phyloP scores from a whole-genome alignment of 805 yeast genomes.

The Ogataea methylovora region DNA sequence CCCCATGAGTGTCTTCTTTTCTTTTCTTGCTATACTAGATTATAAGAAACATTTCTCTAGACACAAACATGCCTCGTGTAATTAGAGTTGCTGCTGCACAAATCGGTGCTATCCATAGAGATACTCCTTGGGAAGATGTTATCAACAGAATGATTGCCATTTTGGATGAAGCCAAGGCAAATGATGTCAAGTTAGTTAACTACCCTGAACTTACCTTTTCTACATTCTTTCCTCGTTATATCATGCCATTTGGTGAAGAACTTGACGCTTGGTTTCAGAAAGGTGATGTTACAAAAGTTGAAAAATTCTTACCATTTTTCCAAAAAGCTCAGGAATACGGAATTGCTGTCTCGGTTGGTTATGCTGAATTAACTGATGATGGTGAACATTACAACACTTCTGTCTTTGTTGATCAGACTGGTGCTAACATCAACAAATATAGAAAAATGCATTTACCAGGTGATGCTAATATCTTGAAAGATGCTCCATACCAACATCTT shows the following conservation, averaged over 20 bases:
- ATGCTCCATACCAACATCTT: slow-evolving; percentile 27
- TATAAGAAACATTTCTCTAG: no score
- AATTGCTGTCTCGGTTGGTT: slow-evolving; percentile 28
- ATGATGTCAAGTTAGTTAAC: slow-evolving; percentile 26
- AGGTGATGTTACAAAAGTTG: slow-evolving; percentile 25
- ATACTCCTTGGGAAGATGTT: slow-evolving; percentile 23
- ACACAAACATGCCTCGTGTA: slow-evolving; percentile 3
- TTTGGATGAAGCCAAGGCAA: slow-evolving; percentile 20
- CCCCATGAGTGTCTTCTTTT: no score
- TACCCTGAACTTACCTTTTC: slow-evolving; percentile 30
- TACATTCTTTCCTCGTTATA: slow-evolving; percentile 29
- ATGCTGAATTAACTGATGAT: slow-evolving; percentile 30
- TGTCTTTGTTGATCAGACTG: slow-evolving; percentile 24
- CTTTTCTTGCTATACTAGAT: no score
- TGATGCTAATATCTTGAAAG: slow-evolving; percentile 24
- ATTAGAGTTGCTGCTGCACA: slow-evolving; percentile 24
- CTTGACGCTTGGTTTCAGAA: slow-evolving; percentile 27
- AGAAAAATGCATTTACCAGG: slow-evolving; percentile 33
- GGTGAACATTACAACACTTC: slow-evolving; percentile 29
- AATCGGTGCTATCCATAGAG: slow-evolving; percentile 24
- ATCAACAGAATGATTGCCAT: slow-evolving; percentile 22
- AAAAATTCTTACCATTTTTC: slow-evolving; percentile 25
- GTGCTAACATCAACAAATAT: slow-evolving; percentile 23
- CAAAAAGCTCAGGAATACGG: slow-evolving; percentile 21
- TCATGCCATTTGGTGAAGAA: slow-evolving; percentile 25